Evolutionary conservation across 106 monocot genomes (phyloP).

Genomic region (Platanthera guangdongensis): DNA sequence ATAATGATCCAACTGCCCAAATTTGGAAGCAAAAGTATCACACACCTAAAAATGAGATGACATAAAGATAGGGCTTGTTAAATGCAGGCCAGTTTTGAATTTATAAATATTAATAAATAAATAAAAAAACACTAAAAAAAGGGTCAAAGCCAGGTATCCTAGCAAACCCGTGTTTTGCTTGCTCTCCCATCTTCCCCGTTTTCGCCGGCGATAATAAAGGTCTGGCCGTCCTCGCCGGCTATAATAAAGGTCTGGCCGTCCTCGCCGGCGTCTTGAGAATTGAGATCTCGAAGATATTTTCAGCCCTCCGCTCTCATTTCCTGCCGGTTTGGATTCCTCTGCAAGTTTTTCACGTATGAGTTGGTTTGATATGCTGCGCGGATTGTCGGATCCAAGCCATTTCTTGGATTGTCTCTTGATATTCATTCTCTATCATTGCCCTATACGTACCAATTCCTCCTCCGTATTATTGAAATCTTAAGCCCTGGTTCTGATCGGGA

Average conservation of each 20-base stretch:
- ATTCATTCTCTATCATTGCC: conserved; percentile 63
- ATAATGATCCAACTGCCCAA: too few species aligned
- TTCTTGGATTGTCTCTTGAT: conserved; percentile 83
- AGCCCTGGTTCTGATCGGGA: neutral
- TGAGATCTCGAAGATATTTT: neutral
- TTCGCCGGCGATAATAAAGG: too few species aligned
- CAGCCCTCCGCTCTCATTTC: neutral
- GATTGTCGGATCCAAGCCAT: conserved; percentile 57
- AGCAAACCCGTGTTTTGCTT: too few species aligned
- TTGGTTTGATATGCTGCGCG: conserved; percentile 88
- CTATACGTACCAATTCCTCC: conserved; percentile 65
- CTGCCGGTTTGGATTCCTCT: conserved; percentile 55
- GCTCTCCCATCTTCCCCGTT: too few species aligned
- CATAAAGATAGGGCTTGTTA: too few species aligned
- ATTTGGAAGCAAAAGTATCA: too few species aligned
- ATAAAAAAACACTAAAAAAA: too few species aligned
- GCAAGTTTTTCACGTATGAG: conserved; percentile 55
- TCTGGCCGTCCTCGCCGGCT: too few species aligned
- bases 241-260: neutral
- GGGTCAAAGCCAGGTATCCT: too few species aligned
- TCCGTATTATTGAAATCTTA: conserved; percentile 22
- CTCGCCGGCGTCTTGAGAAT: neutral
- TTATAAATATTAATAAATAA: too few species aligned
- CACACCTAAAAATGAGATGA: too few species aligned
- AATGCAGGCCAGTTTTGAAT: too few species aligned